A percentile compares a stretch with the other conserved stretches of the same genome.
These are phyloP conservation scores for Cryphonectria carpinicola DNA, from an alignment of 2,329 filamentous ascomycete genomes.

Conservation along the genomic window DNA sequence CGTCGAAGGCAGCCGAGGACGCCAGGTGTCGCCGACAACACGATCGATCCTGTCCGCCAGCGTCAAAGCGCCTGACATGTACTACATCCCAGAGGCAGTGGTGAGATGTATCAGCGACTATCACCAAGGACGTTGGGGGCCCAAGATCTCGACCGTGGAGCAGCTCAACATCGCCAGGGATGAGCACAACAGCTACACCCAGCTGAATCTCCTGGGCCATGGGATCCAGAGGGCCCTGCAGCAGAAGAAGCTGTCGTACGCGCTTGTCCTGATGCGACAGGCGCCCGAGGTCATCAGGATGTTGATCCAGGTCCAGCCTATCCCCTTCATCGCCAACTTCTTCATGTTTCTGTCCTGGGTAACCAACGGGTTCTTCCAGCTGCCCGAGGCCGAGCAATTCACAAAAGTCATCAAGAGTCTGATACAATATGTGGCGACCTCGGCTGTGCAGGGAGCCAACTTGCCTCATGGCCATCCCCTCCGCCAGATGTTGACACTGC, in stretches of 20 bases:
- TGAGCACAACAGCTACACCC: not conserved
- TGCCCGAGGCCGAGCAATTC: conserved; percentile 8
- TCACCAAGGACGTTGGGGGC: not conserved
- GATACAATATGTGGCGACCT: not conserved
- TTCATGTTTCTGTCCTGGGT: conserved; percentile 5
- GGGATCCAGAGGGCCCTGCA: not conserved
- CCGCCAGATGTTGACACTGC: not conserved
- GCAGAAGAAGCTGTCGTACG: conserved; percentile 3
- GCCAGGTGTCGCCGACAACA: not conserved
- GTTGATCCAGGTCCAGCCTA: not conserved
- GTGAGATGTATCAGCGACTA: not conserved
- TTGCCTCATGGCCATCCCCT: not conserved
- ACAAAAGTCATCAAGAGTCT: conserved; percentile 2
- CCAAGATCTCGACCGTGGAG: conserved; percentile 5
- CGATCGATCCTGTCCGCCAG: not conserved
- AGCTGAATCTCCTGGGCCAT: conserved; percentile 6
- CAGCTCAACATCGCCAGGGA: not conserved
- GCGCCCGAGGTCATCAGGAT: conserved; percentile 5
- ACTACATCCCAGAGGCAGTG: conserved; percentile 6
- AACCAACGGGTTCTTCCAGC: not conserved
- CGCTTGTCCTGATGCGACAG: conserved; percentile 6
- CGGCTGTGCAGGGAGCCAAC: not conserved
- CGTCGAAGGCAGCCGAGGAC: not conserved
- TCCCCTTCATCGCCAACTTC: conserved; percentile 8
- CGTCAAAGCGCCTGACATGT: not conserved